A percentile compares a stretch with the other conserved stretches of the same genome.
Evolutionary conservation across 148 eudicot genomes (phyloP).

Genomic region (Camellia granthamiana): DNA sequence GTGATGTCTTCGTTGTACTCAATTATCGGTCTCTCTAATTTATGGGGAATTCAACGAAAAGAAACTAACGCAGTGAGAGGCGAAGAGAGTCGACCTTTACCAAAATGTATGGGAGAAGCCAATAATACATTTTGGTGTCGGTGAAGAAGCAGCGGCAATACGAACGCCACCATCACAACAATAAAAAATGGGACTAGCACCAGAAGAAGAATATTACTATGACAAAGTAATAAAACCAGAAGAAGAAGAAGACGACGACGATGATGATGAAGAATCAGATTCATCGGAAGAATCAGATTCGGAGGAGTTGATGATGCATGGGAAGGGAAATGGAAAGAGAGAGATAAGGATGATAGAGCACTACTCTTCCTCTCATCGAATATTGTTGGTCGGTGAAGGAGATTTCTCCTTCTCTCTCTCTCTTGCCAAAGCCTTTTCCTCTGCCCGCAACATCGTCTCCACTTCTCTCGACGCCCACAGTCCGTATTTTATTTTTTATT

Average conservation of each 20-base stretch:
- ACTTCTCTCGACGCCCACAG: slow-evolving; percentile 35
- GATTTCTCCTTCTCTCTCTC: slow-evolving; percentile 41
- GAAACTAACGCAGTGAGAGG: too few species aligned
- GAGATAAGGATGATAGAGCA: slow-evolving; percentile 33
- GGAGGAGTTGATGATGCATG: neutral
- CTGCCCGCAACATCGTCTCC: slow-evolving; percentile 38
- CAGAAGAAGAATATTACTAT: too few species aligned
- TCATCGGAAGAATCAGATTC: neutral
- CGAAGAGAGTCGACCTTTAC: too few species aligned
- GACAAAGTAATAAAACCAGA: too few species aligned
- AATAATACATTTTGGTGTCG: too few species aligned
- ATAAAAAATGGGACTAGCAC: too few species aligned
- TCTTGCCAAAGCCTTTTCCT: slow-evolving; percentile 35
- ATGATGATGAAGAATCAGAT: neutral
- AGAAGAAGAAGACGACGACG: neutral
- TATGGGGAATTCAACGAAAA: too few species aligned
- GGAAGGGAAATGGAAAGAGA: neutral
- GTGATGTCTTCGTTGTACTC: too few species aligned
- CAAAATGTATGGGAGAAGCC: too few species aligned
- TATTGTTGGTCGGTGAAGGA: slow-evolving; percentile 45
- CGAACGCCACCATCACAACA: too few species aligned
- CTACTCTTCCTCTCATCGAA: slow-evolving; percentile 26
- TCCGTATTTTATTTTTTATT: neutral
- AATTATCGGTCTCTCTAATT: too few species aligned
- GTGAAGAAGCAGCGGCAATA: too few species aligned